phyloP scores from a whole-genome alignment of 2,329 filamentous ascomycete species.

The Ophiostoma piceae region DNA sequence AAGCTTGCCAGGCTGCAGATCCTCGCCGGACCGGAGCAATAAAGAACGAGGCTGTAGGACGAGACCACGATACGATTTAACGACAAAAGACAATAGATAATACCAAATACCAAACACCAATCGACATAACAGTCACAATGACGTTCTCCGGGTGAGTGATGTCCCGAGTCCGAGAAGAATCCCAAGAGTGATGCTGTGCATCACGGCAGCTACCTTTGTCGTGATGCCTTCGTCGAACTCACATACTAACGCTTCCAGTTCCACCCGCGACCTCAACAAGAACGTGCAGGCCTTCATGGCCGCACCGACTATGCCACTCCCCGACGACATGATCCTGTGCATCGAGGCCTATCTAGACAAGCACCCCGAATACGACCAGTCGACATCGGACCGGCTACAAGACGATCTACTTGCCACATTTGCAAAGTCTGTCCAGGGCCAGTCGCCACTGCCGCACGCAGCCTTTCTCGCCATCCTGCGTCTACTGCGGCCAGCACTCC shows the following conservation, averaged over 20 bases:
- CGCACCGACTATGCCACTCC: conserved; percentile 55
- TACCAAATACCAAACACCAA: too few species aligned
- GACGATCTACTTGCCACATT: conserved; percentile 67
- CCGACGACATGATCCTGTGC: conserved; percentile 56
- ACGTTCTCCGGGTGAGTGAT: conserved; percentile 17
- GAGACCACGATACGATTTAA: background rate
- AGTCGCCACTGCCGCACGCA: conserved; percentile 49
- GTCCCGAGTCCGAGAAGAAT: background rate
- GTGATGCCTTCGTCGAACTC: background rate
- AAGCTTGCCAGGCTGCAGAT: background rate
- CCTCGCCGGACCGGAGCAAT: background rate
- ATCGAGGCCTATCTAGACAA: conserved; percentile 65
- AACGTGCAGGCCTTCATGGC: conserved; percentile 49
- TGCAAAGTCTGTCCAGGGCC: conserved; percentile 56
- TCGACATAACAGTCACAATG: conserved; percentile 9
- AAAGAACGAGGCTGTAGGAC: background rate
- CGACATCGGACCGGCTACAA: conserved; percentile 63
- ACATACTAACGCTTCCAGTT: conserved; percentile 35
- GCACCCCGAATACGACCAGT: conserved; percentile 62
- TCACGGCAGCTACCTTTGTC: background rate
- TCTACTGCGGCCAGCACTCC: conserved; percentile 58
- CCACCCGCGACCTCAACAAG: conserved; percentile 58
- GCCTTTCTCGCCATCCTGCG: conserved; percentile 66
- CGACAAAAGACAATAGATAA: background rate
- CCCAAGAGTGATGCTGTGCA: background rate